Base-by-base conservation (phyloP, 2,329 filamentous ascomycete species). In the Phaeoacremonium minimum region DNA sequence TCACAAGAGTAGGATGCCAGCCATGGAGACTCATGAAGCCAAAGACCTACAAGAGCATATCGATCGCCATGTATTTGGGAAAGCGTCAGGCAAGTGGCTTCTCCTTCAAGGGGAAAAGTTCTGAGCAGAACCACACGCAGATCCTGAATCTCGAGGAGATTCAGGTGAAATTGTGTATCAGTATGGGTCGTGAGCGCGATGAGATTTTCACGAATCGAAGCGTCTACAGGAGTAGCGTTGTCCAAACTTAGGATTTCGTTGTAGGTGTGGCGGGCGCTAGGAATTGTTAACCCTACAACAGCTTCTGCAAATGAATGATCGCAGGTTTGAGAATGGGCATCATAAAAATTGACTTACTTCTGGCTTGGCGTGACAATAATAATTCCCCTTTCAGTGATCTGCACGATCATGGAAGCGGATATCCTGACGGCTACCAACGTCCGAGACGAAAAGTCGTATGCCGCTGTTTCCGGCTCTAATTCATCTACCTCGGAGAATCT, bases 341-440 rank as follows among this genome's bases (percentile, higher is more conserved):
- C 3, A 30, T 8, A 18, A 18, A 12, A 12, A 12, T 4, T n/a
- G 15, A 48, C 60, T 47, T 58, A 68, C 69, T 56, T 62, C 40
- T 58, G 53, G 5, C 46, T 46, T 4, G 53, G 43, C 4, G 51
- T 56, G 13, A 65, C 44, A 30, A 75, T 46, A 7, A 65, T 67
- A 4, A 73, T 54, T 14, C 49, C 61, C 18, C 52, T 56, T 36
- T 75, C 70, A 1, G 78, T 81, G 4, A 81, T 60, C 47, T 83
- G 79, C 3, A 78, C 53, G 5, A 73, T 60, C 2, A 51, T 53
- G 2, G 58, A 57, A 4, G 58, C 51, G 5, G 55, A 47, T 9
- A 60, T 48, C 19, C 63, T 58, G 4, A 55, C 51, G 11, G 69
- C 63, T 15, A 65, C 63, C 17, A 83, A 56, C 1, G 79, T 83